Conservation (phyloP, 352 stramenopile genomes). For the Saprolegnia parasitica region DNA sequence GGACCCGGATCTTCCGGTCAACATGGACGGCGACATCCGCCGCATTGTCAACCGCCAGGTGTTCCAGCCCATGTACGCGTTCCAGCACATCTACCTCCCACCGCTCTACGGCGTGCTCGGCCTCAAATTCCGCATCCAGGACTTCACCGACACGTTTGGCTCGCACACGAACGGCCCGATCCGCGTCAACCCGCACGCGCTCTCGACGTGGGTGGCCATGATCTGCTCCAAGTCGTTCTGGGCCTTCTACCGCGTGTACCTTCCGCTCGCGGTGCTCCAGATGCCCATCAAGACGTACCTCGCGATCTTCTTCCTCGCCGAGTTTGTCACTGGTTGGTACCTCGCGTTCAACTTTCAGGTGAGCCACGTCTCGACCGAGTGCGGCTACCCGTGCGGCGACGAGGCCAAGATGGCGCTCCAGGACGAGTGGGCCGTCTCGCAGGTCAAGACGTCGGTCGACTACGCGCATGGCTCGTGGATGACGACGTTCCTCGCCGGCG, state of each 20-base stretch:
- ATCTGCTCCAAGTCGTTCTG: constrained; percentile 87
- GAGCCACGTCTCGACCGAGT: constrained; percentile 86
- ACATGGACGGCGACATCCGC: constrained; percentile 80
- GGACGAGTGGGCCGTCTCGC: constrained; percentile 90
- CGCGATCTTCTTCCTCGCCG: constrained; percentile 77
- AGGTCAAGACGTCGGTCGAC: constrained; percentile 94
- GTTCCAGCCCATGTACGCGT: constrained; percentile 85
- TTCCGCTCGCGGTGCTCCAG: constrained; percentile 78
- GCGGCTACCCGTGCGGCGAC: constrained; percentile 79
- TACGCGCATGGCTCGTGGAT: constrained; percentile 81
- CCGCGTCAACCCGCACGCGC: constrained; percentile 84
- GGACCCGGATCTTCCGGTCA: constrained; percentile 90
- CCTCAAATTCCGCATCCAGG: constrained; percentile 91
- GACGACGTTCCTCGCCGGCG: constrained; percentile 91
- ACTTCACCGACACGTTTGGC: constrained; percentile 87
- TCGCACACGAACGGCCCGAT: constrained; percentile 85
- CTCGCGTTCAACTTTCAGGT: constrained; percentile 93
- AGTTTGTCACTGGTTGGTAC: constrained; percentile 90
- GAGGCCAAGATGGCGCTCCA: constrained; percentile 55
- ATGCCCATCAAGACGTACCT: constrained; percentile 55
- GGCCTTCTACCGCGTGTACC: constrained; percentile 84
- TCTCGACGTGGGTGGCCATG: constrained; percentile 74
- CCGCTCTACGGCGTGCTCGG: constrained; percentile 92
- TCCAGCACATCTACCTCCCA: constrained; percentile 91
- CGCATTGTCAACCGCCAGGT: constrained; percentile 84